A percentile compares a stretch with the other conserved stretches of the same genome.
These are phyloP conservation scores for Acorus gramineus DNA, from an alignment of 106 monocot species.

Conservation along the genomic window DNA sequence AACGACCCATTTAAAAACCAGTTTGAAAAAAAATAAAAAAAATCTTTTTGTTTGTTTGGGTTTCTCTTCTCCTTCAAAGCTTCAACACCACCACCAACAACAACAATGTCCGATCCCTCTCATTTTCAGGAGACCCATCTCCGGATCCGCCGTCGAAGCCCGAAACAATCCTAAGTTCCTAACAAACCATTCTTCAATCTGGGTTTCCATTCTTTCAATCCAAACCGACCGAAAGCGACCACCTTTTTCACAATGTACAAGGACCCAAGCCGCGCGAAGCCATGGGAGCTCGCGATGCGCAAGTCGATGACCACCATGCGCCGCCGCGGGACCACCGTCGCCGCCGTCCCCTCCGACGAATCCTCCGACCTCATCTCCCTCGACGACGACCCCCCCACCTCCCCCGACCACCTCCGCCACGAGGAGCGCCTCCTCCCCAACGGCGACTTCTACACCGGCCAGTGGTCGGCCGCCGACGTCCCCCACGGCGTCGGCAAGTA, in stretches of 20 bases:
- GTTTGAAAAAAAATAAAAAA: no score
- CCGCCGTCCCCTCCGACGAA: slow-evolving; percentile 7
- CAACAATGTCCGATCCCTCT: no score
- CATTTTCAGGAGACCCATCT: no score
- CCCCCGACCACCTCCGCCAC: slow-evolving; percentile 13
- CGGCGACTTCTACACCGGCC: slow-evolving; percentile 85
- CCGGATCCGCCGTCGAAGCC: no score
- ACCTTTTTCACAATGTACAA: slow-evolving; percentile 10
- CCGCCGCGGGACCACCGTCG: not conserved
- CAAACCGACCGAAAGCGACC: no score
- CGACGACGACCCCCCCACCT: slow-evolving; percentile 10
- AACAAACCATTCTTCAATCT: no score
- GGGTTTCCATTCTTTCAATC: no score
- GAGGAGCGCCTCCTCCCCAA: slow-evolving; percentile 64
- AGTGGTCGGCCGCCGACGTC: slow-evolving; percentile 38
- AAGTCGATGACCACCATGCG: slow-evolving; percentile 17
- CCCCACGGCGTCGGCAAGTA: slow-evolving; percentile 86
- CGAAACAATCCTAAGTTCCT: no score
- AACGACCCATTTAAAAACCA: no score
- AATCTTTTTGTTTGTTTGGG: no score
- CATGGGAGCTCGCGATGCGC: slow-evolving; percentile 31
- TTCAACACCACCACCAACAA: no score
- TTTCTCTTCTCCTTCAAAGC: no score
- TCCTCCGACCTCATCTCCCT: slow-evolving; percentile 1
- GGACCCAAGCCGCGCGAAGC: slow-evolving; percentile 20